These are phyloP conservation scores for Claviceps sp. DNA, from an alignment of 2,329 filamentous ascomycete genomes.

Conservation along the genomic window DNA sequence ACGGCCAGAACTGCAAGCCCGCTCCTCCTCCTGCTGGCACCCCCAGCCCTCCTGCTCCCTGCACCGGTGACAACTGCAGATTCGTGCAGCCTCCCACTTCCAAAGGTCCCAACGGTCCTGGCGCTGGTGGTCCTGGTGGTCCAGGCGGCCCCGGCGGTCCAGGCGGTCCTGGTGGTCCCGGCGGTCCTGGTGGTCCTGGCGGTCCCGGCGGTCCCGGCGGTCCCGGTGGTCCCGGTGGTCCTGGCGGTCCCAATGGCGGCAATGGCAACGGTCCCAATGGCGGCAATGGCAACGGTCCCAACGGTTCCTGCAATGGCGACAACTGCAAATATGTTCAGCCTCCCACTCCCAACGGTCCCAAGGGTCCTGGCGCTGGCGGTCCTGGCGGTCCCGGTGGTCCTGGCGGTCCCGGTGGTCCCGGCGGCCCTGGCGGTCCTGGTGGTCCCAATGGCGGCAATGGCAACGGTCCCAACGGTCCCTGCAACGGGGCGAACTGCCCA, in stretches of 20 bases:
- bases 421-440: neutral
- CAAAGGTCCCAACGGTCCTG: neutral
- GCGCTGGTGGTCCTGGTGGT: neutral
- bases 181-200: neutral
- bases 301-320: neutral
- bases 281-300: neutral
- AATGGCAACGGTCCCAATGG: neutral
- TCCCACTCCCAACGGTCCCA: neutral
- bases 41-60: neutral
- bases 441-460: too few relatives aligned
- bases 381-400: neutral
- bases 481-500: too few relatives aligned
- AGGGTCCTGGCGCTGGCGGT: too few relatives aligned
- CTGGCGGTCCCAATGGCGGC: neutral
- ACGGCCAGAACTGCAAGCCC: slow-evolving; percentile 9
- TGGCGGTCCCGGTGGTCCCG: neutral
- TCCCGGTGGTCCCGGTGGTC: neutral
- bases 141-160: neutral
- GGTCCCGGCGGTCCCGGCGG: neutral
- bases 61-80: slow-evolving; percentile 3
- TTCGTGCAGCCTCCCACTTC: neutral
- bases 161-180: neutral
- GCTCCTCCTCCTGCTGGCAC: slow-evolving; percentile 5
- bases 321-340: neutral
- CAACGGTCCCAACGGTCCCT: too few relatives aligned